Evolutionary conservation across 495 filamentous ascomycete species (phyloP).

Genomic region (Penicillium diatomitis): DNA sequence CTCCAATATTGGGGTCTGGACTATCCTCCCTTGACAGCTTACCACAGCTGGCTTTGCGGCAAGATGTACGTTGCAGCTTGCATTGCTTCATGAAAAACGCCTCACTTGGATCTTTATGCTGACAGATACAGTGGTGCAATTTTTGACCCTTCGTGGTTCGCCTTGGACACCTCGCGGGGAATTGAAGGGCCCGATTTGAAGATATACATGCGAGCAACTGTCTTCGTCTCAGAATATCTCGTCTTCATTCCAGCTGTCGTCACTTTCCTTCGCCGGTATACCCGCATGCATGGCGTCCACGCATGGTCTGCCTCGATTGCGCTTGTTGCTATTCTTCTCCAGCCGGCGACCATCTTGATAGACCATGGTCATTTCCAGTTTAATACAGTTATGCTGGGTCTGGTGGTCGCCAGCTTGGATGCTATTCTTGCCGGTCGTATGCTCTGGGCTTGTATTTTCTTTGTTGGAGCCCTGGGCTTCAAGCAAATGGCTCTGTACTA

Average conservation of each 20-base stretch:
- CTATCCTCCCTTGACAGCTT: slow-evolving; percentile 94
- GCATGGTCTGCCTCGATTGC: slow-evolving; percentile 76
- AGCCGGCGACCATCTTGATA: slow-evolving; percentile 83
- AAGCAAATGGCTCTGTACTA: slow-evolving; percentile 99
- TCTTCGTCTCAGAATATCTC: slow-evolving; percentile 80
- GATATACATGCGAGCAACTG: slow-evolving; percentile 90
- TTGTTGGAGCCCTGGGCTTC: slow-evolving; percentile 86
- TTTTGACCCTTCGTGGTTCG: slow-evolving; percentile 81
- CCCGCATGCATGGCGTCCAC: slow-evolving; percentile 59
- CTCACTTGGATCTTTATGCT: not conserved
- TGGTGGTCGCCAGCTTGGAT: slow-evolving; percentile 75
- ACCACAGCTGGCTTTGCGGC: slow-evolving; percentile 91
- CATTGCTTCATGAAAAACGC: no score
- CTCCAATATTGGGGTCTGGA: slow-evolving; percentile 96
- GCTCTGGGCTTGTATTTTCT: slow-evolving; percentile 85
- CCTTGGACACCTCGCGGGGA: slow-evolving; percentile 74
- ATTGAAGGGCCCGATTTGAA: slow-evolving; percentile 71
- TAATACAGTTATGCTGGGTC: slow-evolving; percentile 95
- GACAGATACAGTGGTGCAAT: slow-evolving; percentile 48
- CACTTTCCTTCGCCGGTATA: slow-evolving; percentile 71
- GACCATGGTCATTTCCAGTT: slow-evolving; percentile 99
- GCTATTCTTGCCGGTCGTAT: slow-evolving; percentile 76
- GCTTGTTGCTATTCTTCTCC: slow-evolving; percentile 81
- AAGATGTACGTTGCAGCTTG: slow-evolving; percentile 49
- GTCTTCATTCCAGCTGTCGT: slow-evolving; percentile 79